A percentile compares a stretch with the other conserved stretches of the same genome.
These are phyloP conservation scores for Talaromyces albobiverticillius DNA, from an alignment of 2,329 filamentous ascomycete species.

Conservation along the genomic window DNA sequence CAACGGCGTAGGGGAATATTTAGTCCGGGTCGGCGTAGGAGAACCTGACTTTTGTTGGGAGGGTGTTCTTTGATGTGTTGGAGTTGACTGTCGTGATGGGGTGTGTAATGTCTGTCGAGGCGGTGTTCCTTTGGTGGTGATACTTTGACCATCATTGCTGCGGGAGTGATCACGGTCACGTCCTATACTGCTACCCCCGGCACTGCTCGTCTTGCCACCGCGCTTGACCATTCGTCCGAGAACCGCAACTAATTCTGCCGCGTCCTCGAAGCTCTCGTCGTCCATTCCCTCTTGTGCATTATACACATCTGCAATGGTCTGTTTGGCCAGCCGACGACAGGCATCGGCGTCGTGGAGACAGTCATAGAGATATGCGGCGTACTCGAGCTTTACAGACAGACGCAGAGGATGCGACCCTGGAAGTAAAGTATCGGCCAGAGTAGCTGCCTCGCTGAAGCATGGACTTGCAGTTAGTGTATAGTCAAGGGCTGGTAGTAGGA, in stretches of 20 bases:
- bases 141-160: constrained; percentile 14
- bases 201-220: constrained; percentile 44
- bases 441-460: constrained; percentile 75
- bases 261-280: constrained; percentile 91
- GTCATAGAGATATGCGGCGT: constrained; percentile 89
- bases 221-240: constrained; percentile 87
- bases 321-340: constrained; percentile 73
- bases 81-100: constrained; percentile 6
- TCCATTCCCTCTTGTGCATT: constrained; percentile 89
- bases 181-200: constrained; percentile 29
- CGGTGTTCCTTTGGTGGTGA: constrained; percentile 11
- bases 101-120: constrained; percentile 12
- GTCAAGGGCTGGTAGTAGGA: constrained; percentile 74
- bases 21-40: constrained; percentile 4
- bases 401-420: constrained; percentile 88
- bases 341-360: constrained; percentile 78
- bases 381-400: constrained; percentile 86
- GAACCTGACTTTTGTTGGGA: constrained; percentile 5
- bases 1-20: constrained; percentile 1
- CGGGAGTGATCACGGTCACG: constrained; percentile 18
- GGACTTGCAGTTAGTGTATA: constrained; percentile 79
- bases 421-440: constrained; percentile 70
- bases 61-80: not conserved
- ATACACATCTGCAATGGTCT: constrained; percentile 86
- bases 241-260: constrained; percentile 80